A percentile compares a stretch with the other conserved stretches of the same genome.
phyloP scores from a whole-genome alignment of 2,329 filamentous ascomycete species.

The Beauveria varroae region DNA sequence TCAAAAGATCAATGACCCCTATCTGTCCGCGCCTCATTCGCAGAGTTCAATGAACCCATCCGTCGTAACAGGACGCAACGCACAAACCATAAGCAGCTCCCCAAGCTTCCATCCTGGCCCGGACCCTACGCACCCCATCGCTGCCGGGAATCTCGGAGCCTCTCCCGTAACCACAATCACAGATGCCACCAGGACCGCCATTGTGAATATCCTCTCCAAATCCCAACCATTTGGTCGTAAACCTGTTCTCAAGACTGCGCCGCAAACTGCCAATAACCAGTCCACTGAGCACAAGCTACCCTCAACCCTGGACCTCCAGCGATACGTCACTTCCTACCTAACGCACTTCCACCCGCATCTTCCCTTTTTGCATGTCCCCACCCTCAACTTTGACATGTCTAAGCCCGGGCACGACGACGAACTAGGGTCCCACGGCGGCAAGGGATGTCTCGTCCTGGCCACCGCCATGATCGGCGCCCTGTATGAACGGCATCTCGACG shows the following conservation, averaged over 20 bases:
- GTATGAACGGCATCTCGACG: conserved; percentile 75
- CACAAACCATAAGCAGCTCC: conserved; percentile 50
- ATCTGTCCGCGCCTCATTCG: conserved; percentile 69
- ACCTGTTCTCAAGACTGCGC: conserved; percentile 52
- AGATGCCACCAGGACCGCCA: conserved; percentile 54
- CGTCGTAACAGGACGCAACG: conserved; percentile 56
- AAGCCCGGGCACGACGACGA: conserved; percentile 54
- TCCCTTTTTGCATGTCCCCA: conserved; percentile 89
- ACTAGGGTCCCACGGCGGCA: conserved; percentile 60
- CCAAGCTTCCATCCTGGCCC: conserved; percentile 58
- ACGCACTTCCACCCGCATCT: conserved; percentile 89
- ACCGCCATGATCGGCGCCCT: conserved; percentile 76
- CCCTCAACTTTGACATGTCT: conserved; percentile 79
- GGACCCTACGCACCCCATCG: conserved; percentile 66
- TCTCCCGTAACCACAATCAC: conserved; percentile 58
- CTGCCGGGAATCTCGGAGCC: conserved; percentile 52
- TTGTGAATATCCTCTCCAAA: conserved; percentile 52
- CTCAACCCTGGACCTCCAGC: conserved; percentile 76
- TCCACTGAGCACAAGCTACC: conserved; percentile 56
- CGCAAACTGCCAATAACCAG: conserved; percentile 31
- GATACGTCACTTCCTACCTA: conserved; percentile 85
- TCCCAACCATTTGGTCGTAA: conserved; percentile 52
- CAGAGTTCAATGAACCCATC: conserved; percentile 68
- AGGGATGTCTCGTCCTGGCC: conserved; percentile 74
- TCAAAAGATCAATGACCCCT: conserved; percentile 65